Evolutionary conservation across 345 rosid species (phyloP).

Genomic region (Salix koriyanagi): DNA sequence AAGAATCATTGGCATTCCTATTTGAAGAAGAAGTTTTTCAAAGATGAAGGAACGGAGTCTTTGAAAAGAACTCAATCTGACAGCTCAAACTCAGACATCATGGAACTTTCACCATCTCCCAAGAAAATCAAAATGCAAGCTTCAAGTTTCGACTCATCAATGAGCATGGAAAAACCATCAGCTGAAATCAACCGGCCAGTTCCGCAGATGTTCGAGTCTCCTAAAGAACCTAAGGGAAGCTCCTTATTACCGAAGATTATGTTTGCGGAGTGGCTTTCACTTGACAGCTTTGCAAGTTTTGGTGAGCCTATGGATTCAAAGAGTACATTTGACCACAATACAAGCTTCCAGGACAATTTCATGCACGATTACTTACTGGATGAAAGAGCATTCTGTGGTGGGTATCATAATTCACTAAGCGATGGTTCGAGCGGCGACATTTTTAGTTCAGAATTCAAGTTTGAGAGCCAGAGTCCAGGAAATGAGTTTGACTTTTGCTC

Average conservation of each 20-base stretch:
- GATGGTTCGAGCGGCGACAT: conserved; percentile 35
- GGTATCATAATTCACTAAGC: conserved; percentile 22
- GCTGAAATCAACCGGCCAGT: conserved; percentile 12
- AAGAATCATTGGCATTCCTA: conserved; percentile 93
- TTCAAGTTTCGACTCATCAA: conserved; percentile 26
- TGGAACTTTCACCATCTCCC: conserved; percentile 16
- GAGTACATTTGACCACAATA: not conserved
- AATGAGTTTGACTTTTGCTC: conserved; percentile 36
- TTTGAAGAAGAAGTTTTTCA: conserved; percentile 59
- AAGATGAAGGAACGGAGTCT: conserved; percentile 35
- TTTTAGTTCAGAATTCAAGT: conserved; percentile 42
- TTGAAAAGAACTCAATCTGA: not conserved
- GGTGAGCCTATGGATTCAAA: not conserved
- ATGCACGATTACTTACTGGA: conserved; percentile 14
- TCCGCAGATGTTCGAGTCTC: conserved; percentile 18
- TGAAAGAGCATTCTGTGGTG: conserved; percentile 23
- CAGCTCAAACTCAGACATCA: conserved; percentile 9
- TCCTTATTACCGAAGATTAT: conserved; percentile 45
- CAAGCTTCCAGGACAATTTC: conserved; percentile 26
- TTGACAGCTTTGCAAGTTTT: conserved; percentile 17
- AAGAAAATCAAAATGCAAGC: conserved; percentile 9
- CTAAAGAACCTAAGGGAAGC: conserved; percentile 10
- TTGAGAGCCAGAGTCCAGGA: conserved; percentile 45
- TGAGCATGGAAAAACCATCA: conserved; percentile 18
- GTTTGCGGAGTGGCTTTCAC: conserved; percentile 75